Base-by-base conservation (phyloP, 1,284 basidiomycete genomes). In the Trichosporon sp. region DNA sequence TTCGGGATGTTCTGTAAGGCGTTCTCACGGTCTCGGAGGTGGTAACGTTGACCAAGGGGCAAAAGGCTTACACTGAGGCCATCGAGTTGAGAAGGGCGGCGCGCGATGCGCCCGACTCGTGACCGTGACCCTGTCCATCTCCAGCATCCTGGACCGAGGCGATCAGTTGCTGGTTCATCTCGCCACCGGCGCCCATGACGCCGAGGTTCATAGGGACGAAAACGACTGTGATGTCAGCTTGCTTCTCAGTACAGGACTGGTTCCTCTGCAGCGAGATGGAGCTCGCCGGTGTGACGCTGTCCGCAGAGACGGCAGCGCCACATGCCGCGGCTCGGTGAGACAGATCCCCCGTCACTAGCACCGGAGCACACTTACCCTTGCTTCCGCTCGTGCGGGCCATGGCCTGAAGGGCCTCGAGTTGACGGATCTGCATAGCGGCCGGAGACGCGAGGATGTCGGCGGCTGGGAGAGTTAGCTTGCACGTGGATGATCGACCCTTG, bases 371-470 rank as follows among this genome's bases (percentile, higher is more conserved):
- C 71, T 96, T 88, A 76, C 96, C 93, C 86, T 98, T 98, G 87
- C 88, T 90, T 76, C 88, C 87, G 26, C 91, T 88, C 10, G 88
- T 89, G 84, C 92, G 92, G 48, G 89, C 88, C 88, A 88, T 88
- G 56, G 83, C 59, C 88, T 90, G 88, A 78, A 94, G 85, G 51
- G 94, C 93, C 85, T 97, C 95, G 76, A 98, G 89, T 81, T 96
- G 94, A 74, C 96, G 88, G 82, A 98, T 98, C 85, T 97, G 94
- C 93, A 98, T 97, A 71, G 95, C 96, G 31, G 95, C 94, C 19
- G 94, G 94, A 7, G 90, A 91, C 12, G 93, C 92, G 78, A 96
- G 88, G 78, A 96, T 96, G 72, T 83, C 81, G 70, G 81, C 82
- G 68, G 80, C 80, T 77, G 40, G 26, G 2, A 4, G 10, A 0